A percentile compares a stretch with the other conserved stretches of the same genome.
Conservation (phyloP, 2,329 filamentous ascomycete genomes). For the Phymatotrichopsis omnivora region DNA sequence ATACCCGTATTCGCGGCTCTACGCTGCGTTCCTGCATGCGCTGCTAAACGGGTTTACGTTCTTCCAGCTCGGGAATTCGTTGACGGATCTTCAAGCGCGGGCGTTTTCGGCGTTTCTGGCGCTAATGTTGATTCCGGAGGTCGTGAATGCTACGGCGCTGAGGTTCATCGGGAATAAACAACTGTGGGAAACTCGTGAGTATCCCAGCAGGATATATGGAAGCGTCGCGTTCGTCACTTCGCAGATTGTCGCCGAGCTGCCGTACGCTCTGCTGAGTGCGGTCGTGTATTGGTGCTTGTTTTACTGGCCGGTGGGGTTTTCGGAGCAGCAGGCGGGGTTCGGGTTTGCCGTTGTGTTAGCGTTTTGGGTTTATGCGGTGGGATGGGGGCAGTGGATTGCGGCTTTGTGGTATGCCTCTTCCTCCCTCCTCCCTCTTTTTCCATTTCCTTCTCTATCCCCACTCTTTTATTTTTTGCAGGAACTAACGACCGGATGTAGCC, state of each 20-base stretch:
- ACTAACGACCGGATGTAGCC: neutral
- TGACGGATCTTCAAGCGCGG: conserved; percentile 56
- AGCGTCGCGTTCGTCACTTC: conserved; percentile 61
- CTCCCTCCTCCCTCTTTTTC: neutral
- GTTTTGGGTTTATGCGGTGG: conserved; percentile 40
- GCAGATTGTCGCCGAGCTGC: conserved; percentile 57
- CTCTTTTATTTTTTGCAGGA: too few species aligned
- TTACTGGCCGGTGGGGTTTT: conserved; percentile 37
- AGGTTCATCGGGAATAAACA: conserved; percentile 54
- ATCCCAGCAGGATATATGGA: conserved; percentile 67
- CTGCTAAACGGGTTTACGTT: conserved; percentile 66
- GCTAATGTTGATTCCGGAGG: conserved; percentile 59
- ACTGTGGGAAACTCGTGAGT: conserved; percentile 61
- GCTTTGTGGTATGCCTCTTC: conserved; percentile 48
- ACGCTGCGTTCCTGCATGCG: conserved; percentile 51
- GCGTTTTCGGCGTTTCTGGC: conserved; percentile 70
- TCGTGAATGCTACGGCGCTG: conserved; percentile 68
- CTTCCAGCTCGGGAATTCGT: conserved; percentile 48
- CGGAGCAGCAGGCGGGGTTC: conserved; percentile 47
- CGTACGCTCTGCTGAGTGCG: conserved; percentile 55
- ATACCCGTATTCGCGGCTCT: conserved; percentile 52
- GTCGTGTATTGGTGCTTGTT: conserved; percentile 55
- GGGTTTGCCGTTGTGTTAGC: conserved; percentile 67
- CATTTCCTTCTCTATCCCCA: neutral
- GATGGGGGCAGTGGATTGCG: conserved; percentile 75